Evolutionary conservation across 108 stramenopile species (phyloP), one percentile per base, ranked within the genome.

Genomic region (Epithemia pelagica): DNA sequence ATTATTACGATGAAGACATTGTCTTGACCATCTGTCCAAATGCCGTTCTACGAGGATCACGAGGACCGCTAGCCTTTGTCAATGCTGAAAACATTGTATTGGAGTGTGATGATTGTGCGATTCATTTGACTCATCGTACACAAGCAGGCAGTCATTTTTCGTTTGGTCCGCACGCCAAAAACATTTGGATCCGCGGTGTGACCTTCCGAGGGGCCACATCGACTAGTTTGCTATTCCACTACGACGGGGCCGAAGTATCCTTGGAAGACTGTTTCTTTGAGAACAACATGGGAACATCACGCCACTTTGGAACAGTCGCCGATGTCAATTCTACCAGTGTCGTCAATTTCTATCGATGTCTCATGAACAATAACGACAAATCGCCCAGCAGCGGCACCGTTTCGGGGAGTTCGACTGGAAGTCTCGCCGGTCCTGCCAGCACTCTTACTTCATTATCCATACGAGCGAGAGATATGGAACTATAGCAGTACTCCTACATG

Each of bases 191-290:
- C 25, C 74, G 81, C 33, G 92, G 92, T 10, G 60, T 90, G 21
- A 85, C 87, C 28, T 90, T 93, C 65, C 68, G 62, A 2, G 68
- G 76, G 0, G 89, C 89, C 51, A 75, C 71, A 2, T 64, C 85
- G 0, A 72, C 78, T 20, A 83, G 82, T 53, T 28, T 93, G 2
- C 80, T 85, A 1, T 82, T 93, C 59, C 79, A 78, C 61, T 75
- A 88, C 63, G 83, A 93, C 56, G 92, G 92, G 22, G 83, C 92
- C 1, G 82, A 85, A 1, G 89, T 71, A 0, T 65, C 75, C 19
- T 85, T 93, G 56, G 82, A 88, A 66, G 92, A 93, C 63, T 92
- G 91, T 32, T 73, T 61, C 28, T 92, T 86, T 85, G 33, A 78
- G 10, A 78, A 73, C 52, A 88, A 90, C 58, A 64, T 71, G 0